Conservation (phyloP, 805 yeast genomes). For the Candida tammaniensis region DNA sequence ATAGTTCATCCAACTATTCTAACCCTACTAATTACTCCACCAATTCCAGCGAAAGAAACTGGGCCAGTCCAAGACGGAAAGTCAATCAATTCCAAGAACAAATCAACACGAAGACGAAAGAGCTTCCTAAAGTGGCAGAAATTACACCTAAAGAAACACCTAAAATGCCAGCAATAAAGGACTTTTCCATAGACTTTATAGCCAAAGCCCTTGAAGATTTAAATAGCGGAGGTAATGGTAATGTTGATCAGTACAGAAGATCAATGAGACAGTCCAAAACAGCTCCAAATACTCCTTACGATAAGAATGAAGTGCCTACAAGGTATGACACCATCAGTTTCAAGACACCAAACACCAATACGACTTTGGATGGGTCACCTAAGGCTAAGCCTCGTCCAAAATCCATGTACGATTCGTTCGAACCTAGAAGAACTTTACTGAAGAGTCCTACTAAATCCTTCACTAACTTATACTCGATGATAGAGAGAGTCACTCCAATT, state of each 20-base stretch:
- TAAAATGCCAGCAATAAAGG: conserved; percentile 38
- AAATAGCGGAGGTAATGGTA: conserved; percentile 45
- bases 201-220: conserved; percentile 46
- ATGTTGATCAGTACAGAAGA: conserved; percentile 36
- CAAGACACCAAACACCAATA: conserved; percentile 10
- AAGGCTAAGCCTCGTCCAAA: conserved; percentile 18
- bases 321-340: conserved; percentile 28
- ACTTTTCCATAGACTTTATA: conserved; percentile 44
- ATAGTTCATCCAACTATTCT: conserved; percentile 28
- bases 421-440: conserved; percentile 23
- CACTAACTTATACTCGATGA: conserved; percentile 28
- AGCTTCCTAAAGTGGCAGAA: conserved; percentile 18
- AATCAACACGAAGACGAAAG: conserved; percentile 34
- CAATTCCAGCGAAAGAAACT: conserved; percentile 24
- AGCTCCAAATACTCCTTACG: conserved; percentile 21
- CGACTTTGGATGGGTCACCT: conserved; percentile 12
- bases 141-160: too few relatives aligned
- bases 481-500: conserved; percentile 28
- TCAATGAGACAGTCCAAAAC: conserved; percentile 28
- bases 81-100: conserved; percentile 34
- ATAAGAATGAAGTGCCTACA: conserved; percentile 35
- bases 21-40: conserved; percentile 34
- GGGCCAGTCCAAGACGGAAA: conserved; percentile 43
- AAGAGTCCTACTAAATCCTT: conserved; percentile 34
- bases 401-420: conserved; percentile 23